Evolutionary conservation across 2,329 filamentous ascomycete genomes (phyloP), one percentile per base, ranked within the genome.

Genomic region (Chrysosporium keratinophilum): DNA sequence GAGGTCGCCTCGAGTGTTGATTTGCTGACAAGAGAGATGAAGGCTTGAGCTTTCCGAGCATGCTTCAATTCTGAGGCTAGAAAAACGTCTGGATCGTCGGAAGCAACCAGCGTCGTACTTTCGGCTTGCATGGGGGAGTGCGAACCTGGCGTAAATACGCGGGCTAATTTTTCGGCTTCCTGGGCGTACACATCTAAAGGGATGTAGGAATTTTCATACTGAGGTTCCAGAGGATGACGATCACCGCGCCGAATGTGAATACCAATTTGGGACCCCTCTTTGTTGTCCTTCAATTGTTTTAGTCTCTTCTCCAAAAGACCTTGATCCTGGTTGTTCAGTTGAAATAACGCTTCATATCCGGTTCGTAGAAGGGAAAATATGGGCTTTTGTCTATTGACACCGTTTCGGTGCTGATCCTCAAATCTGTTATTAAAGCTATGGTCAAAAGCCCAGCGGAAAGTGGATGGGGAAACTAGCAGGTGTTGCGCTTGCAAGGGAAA

Each of bases 241-340:
- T 95, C 88, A 28, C 88, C 88, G 53, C 83, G 85, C 11, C 88
- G 85, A 55, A 95, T 79, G 60, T 95, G 89, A 49, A 93, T 69
- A 19, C 86, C 88, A 39, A 94, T 73, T 33, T 80, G 67, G 3
- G 76, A 73, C 14, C 80, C 75, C 48, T 78, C 77, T 6, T 73
- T 67, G 17, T 69, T 65, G 56, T 50, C 54, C 2, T 74, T 74
- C 15, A 91, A 69, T 34, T 82, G 76, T 28, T 72, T 69, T 5
- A 82, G 71, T 0, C 85, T 81, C 11, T 74, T 71, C 0, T 74
- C 66, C 12, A 87, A 81, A 63, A 91, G 89, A 1, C 72, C 69
- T 14, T 75, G 74, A 60, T 93, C 87, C 3, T 83, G 80, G 2
- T 75, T 66, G 44, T 76, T 79, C 7, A 94, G 77, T n/a, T 73